Base-by-base conservation (phyloP, 768 basidiomycete species). In the Leccinum barrowsii region DNA sequence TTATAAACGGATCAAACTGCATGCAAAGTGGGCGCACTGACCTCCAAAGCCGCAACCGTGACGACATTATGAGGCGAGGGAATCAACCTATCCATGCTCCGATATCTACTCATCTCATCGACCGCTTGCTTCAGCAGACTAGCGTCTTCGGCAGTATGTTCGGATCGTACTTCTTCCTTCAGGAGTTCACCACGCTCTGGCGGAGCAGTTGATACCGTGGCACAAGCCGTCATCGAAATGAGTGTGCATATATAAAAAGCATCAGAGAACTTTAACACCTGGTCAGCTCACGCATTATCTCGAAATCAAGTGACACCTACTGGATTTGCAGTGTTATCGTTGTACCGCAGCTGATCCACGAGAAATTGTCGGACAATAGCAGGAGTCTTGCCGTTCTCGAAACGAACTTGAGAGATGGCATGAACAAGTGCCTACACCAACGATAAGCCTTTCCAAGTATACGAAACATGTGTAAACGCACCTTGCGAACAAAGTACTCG, bases 401-500 rank as follows among this genome's bases (percentile, higher is more conserved):
- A 92, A 3, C 94, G 87, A 53, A 95, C 85, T 65, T 87, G 83
- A 13, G 94, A 89, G 32, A 96, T 87, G 13, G 94, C 87, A 63
- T 86, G 85, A 56, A 98, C 74, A 55, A 96, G 78, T 55, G 82
- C 82, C 92, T 95, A 66, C 10, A 35, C 52, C 42, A 51, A 35
- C 19, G 40, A 37, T 65, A 46, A 70, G 52, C 34, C 30, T 53
- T 53, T 17, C 19, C 49, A 30, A 44, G 51, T 26, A 35, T 35
- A 52, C 7, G 17, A 47, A 54, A 56, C 46, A 32, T 44, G 34
- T 51, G 52, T 30, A 15, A 54, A 59, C 49, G 55, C 59, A 91
- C 96, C 84, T 96, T 96, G 63, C 92, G 89, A 26, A 98, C 90
- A 66, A 97, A 95, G 71, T 98, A 98, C 64, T 97, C 92, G 0